Percentiles rank a stretch among this genome's conserved stretches.
These are phyloP conservation scores for Colletotrichum sidae DNA, from an alignment of 2,329 filamentous ascomycete genomes.

Conservation along the genomic window DNA sequence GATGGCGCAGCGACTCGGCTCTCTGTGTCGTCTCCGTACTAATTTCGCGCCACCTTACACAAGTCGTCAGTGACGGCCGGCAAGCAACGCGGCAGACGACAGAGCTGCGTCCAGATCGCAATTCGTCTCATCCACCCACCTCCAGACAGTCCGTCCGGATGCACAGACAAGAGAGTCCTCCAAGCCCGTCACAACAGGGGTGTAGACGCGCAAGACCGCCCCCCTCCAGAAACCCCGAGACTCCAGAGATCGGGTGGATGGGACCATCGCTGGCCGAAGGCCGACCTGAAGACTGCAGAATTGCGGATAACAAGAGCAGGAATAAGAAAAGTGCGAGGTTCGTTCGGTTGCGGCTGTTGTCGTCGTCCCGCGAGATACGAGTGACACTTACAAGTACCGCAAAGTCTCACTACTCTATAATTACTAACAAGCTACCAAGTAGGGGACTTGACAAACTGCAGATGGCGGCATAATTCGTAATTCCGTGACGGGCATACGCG, in stretches of 20 bases:
- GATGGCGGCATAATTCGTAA: no score
- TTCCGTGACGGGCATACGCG: no score
- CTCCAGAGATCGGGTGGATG: conserved; percentile 30
- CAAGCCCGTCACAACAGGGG: conserved; percentile 3
- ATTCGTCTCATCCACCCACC: not conserved
- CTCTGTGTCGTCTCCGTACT: not conserved
- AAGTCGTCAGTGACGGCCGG: no score
- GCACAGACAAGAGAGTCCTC: not conserved
- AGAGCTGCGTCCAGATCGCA: conserved; percentile 10
- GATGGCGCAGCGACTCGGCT: conserved; percentile 5
- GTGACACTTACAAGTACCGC: no score
- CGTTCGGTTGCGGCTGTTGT: conserved; percentile 9
- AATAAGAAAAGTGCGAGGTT: conserved; percentile 25
- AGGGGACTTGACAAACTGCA: no score
- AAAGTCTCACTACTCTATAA: no score
- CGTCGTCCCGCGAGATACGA: not conserved
- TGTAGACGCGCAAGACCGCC: conserved; percentile 29
- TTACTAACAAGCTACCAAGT: no score
- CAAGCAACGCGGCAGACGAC: conserved; percentile 1
- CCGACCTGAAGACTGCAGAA: conserved; percentile 24
- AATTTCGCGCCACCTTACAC: conserved; percentile 2
- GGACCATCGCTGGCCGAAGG: conserved; percentile 34
- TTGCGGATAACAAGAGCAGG: not conserved
- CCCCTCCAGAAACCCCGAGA: conserved; percentile 2
- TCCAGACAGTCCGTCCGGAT: no score